Evolutionary conservation across 306 rosid genomes (phyloP).

Genomic region (Albizia julibrissin): DNA sequence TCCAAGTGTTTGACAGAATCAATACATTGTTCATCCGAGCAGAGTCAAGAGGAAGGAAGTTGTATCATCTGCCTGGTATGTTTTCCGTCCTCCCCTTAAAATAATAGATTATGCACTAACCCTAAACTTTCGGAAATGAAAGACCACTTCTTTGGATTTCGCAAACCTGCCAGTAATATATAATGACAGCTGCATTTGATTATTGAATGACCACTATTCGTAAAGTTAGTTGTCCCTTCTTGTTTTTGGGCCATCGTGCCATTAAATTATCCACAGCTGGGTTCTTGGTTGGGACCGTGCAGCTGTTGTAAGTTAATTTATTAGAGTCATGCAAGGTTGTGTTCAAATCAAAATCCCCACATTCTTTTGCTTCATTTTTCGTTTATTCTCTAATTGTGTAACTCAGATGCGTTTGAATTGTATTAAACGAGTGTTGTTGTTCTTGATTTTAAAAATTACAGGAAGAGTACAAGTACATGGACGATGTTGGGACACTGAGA

Average conservation of each 20-base stretch:
- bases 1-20: slow-evolving; percentile 74
- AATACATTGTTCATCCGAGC: slow-evolving; percentile 75
- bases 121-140: background rate
- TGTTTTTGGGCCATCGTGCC: background rate
- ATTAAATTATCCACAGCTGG: background rate
- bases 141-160: background rate
- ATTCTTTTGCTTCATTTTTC: background rate
- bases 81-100: slow-evolving; percentile 8
- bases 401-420: background rate
- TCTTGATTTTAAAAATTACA: slow-evolving; percentile 36
- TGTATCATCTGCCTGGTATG: slow-evolving; percentile 80
- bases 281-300: background rate
- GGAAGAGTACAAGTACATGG: slow-evolving; percentile 89
- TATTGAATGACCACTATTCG: background rate
- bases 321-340: background rate
- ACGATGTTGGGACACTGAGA: slow-evolving; percentile 72
- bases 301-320: background rate
- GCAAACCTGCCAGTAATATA: background rate
- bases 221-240: background rate
- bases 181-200: background rate
- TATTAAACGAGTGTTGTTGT: background rate
- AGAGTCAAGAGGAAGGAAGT: slow-evolving; percentile 62
- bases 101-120: background rate
- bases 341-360: background rate
- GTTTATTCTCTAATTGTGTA: background rate